Evolutionary conservation across 2,329 filamentous ascomycete species (phyloP).

Genomic region (Zasmidium angulare): DNA sequence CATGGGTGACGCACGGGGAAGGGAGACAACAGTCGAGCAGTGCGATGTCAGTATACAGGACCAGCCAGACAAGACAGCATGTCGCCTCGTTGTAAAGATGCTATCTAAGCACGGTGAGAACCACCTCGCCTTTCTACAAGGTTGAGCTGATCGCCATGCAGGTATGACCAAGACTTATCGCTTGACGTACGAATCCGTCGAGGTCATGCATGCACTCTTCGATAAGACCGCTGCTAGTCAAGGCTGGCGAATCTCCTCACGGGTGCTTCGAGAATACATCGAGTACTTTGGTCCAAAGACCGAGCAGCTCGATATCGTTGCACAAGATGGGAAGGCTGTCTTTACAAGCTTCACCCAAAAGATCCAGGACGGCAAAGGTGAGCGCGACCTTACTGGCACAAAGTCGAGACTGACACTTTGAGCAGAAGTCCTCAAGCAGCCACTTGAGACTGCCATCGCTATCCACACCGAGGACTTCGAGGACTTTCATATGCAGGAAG

Average conservation of each 20-base stretch:
- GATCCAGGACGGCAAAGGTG: conserved; percentile 65
- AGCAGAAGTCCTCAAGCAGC: conserved; percentile 73
- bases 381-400: conserved; percentile 4
- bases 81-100: conserved; percentile 72
- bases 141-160: conserved; percentile 32
- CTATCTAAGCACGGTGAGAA: conserved; percentile 66
- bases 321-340: conserved; percentile 66
- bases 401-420: conserved; percentile 12
- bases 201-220: conserved; percentile 77
- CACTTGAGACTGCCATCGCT: conserved; percentile 75
- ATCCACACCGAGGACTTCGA: conserved; percentile 76
- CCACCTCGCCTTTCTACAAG: background rate
- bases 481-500: conserved; percentile 70
- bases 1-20: conserved; percentile 61
- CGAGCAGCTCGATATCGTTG: conserved; percentile 76
- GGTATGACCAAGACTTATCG: conserved; percentile 75
- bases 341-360: conserved; percentile 84
- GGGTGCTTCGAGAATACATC: conserved; percentile 70
- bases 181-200: conserved; percentile 70
- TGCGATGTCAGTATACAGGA: conserved; percentile 76
- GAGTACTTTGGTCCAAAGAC: conserved; percentile 80
- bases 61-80: conserved; percentile 64
- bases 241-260: conserved; percentile 70
- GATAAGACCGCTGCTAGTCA: conserved; percentile 65
- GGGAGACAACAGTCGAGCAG: conserved; percentile 68